Evolutionary conservation across 2,329 filamentous ascomycete species (phyloP).

Genomic region (Paracoccidioides lutzii): DNA sequence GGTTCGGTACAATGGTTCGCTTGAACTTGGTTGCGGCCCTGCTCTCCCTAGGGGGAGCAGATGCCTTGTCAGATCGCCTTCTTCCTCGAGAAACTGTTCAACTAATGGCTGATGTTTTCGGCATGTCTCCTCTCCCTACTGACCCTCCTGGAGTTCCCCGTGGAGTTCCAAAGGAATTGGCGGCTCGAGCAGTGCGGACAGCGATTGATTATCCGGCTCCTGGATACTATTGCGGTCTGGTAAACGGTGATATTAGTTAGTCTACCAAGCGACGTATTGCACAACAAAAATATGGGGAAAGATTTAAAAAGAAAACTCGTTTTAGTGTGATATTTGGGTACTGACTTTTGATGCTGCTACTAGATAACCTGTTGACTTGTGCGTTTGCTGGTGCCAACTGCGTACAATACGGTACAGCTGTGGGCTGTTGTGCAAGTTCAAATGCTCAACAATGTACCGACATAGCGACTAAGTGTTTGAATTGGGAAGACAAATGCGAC

Average conservation of each 20-base stretch:
- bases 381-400: conserved; percentile 11
- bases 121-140: conserved; percentile 11
- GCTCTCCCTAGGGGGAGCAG: conserved; percentile 9
- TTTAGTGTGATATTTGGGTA: conserved; percentile 3
- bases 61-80: conserved; percentile 5
- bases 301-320: background rate
- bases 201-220: conserved; percentile 9
- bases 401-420: conserved; percentile 9
- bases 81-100: conserved; percentile 10
- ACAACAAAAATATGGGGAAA: too few species aligned
- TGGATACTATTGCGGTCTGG: conserved; percentile 12
- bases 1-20: conserved; percentile 6
- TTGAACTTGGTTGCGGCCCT: conserved; percentile 7
- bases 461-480: conserved; percentile 9
- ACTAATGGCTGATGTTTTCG: conserved; percentile 7
- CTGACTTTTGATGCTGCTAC: conserved; percentile 5
- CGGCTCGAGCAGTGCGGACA: background rate
- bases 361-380: conserved; percentile 11
- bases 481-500: conserved; percentile 8
- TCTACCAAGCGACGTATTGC: background rate
- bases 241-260: conserved; percentile 11
- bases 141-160: conserved; percentile 8
- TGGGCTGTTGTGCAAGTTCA: conserved; percentile 12
- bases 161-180: conserved; percentile 9
- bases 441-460: conserved; percentile 10